A percentile compares a stretch with the other conserved stretches of the same genome.
These are phyloP conservation scores for Beauveria australis DNA, from an alignment of 2,329 filamentous ascomycete genomes.

Conservation along the genomic window DNA sequence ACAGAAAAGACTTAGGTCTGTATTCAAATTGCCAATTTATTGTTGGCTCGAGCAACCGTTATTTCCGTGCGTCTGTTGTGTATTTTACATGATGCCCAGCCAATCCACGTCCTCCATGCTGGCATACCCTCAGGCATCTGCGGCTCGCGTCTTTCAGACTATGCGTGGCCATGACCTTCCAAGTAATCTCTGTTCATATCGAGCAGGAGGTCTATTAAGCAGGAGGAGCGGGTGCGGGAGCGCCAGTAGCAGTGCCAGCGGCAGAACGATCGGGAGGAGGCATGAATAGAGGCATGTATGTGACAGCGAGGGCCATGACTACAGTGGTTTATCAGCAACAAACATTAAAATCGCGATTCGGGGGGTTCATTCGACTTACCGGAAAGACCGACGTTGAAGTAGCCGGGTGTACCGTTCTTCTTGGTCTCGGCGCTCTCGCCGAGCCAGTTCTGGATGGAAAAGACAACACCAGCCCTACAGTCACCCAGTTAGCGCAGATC, in stretches of 20 bases:
- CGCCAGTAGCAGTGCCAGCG: background rate
- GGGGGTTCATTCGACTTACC: constrained; percentile 39
- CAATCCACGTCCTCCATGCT: background rate
- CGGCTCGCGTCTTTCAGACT: background rate
- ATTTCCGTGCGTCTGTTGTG: background rate
- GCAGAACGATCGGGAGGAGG: constrained; percentile 26
- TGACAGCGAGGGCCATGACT: constrained; percentile 51
- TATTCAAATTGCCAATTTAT: background rate
- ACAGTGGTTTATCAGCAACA: constrained; percentile 12
- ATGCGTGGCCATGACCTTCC: background rate
- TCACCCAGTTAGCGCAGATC: too few relatives aligned
- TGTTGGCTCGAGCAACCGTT: background rate
- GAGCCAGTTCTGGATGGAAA: constrained; percentile 69
- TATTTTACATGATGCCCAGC: background rate
- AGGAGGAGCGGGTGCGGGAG: background rate
- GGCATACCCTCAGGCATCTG: background rate
- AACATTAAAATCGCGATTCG: background rate
- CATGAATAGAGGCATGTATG: constrained; percentile 44
- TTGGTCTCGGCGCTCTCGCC: constrained; percentile 62
- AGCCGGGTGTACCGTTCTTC: constrained; percentile 59
- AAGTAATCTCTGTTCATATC: background rate
- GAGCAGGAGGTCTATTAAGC: background rate
- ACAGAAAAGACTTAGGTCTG: background rate
- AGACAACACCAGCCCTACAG: constrained; percentile 61
- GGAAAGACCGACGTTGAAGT: constrained; percentile 72